A percentile compares a stretch with the other conserved stretches of the same genome.
These are phyloP conservation scores for Camelina sativa DNA, from an alignment of 345 rosid species.

Conservation along the genomic window DNA sequence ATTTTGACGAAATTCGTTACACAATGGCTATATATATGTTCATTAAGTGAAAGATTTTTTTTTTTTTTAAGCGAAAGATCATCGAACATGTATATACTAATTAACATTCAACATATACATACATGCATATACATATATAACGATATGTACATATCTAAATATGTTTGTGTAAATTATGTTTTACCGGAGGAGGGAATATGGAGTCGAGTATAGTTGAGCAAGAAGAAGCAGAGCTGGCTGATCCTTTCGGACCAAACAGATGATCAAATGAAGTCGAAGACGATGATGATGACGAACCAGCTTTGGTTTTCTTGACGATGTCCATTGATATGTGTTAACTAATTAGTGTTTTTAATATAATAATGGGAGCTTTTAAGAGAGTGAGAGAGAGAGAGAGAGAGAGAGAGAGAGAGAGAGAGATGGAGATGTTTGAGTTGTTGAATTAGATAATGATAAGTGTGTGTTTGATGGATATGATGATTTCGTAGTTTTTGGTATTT, in stretches of 20 bases:
- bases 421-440: background rate
- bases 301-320: slow-evolving; percentile 31
- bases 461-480: slow-evolving; percentile 3
- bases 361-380: background rate
- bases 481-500: slow-evolving; percentile 10
- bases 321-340: slow-evolving; percentile 32
- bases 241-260: slow-evolving; percentile 45
- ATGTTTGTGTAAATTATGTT: background rate
- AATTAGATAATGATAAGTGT: slow-evolving; percentile 24
- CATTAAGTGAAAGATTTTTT: too few relatives aligned
- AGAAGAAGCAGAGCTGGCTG: slow-evolving; percentile 33
- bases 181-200: slow-evolving; percentile 48
- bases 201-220: slow-evolving; percentile 47
- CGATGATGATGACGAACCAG: slow-evolving; percentile 6
- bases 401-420: slow-evolving; percentile 1
- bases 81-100: background rate
- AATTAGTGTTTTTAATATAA: background rate
- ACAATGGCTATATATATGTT: background rate
- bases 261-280: slow-evolving; percentile 38
- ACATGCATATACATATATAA: background rate
- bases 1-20: background rate
- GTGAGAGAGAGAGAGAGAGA: background rate
- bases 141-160: too few relatives aligned
- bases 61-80: background rate
- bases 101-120: background rate